Evolutionary conservation across 2,329 filamentous ascomycete genomes (phyloP), one percentile per base, ranked within the genome.

Genomic region (Botrytis fabae): DNA sequence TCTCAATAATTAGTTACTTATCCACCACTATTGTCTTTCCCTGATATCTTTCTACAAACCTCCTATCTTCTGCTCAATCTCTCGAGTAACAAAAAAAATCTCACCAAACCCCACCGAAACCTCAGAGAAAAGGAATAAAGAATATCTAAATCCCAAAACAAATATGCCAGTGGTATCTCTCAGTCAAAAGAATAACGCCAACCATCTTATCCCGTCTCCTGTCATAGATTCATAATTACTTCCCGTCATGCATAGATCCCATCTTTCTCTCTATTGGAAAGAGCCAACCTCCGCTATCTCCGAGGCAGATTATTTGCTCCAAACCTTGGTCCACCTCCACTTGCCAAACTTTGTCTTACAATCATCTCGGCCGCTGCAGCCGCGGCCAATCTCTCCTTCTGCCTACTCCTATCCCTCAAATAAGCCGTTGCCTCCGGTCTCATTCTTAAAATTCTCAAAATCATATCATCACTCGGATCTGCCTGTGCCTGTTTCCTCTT

Each of bases 381-480:
- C 2, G 95, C 95, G 7, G 94, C 93, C 80, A 98, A 89, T 76
- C 96, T 88, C 84, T 98, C 96, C 85, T 97, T 97, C 81, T 99
- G 96, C 76, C 96, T 88, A 81, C 94, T 95, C 60, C 96, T 87
- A 82, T 98, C 95, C 79, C 93, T 93, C 74, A 99, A 86, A 82
- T 99, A 99, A 48, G 89, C 85, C 66, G 91, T 88, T 4, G 96
- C 96, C 83, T 98, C 96, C 3, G 94, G 94, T 64, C 96, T 87
- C 96, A 99, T 99, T 69, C 96, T 88, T 77, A 99, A 83, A 76
- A 99, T 99, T 32, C 96, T 88, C 78, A 99, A 83, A 77, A 99
- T 98, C 93, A 98, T 98, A 81, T 99, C 96, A 82, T 99, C 96
- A 81, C 92, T 97, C 2, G 96, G 95, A 81, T 98, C 96, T 1